Percentiles rank a stretch among this genome's conserved stretches.
Conservation (phyloP, 441 rosid genomes). For the Melastoma candidum region DNA sequence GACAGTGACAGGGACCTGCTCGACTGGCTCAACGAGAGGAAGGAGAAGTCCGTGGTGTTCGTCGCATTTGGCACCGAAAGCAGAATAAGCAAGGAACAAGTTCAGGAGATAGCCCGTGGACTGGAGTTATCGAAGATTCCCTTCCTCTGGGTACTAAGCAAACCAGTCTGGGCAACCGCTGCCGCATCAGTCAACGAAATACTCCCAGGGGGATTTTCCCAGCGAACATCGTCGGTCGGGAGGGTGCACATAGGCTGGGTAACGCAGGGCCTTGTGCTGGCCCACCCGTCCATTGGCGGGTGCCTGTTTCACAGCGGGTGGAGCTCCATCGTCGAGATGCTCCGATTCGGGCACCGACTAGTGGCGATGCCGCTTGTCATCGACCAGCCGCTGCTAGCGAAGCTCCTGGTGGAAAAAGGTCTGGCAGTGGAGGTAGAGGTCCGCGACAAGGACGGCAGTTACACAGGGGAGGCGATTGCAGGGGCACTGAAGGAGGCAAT, state of each 20-base stretch:
- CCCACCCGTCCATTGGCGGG: slow-evolving; percentile 25
- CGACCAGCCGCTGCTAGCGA: slow-evolving; percentile 25
- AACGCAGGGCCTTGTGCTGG: slow-evolving; percentile 20
- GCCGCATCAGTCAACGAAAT: slow-evolving; percentile 10
- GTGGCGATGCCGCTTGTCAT: slow-evolving; percentile 12
- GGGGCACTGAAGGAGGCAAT: slow-evolving; percentile 16
- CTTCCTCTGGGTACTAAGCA: slow-evolving; percentile 23
- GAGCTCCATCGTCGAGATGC: slow-evolving; percentile 22
- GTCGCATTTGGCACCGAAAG: slow-evolving; percentile 26
- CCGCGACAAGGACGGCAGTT: slow-evolving; percentile 20
- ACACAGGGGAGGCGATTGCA: slow-evolving; percentile 5
- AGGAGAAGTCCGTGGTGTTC: slow-evolving; percentile 16
- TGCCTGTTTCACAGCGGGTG: slow-evolving; percentile 25
- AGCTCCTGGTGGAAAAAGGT: slow-evolving; percentile 16
- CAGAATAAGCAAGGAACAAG: slow-evolving; percentile 20
- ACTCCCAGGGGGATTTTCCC: slow-evolving; percentile 14
- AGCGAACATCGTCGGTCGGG: slow-evolving; percentile 12
- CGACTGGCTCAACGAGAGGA: slow-evolving; percentile 20
- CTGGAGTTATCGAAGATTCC: slow-evolving; percentile 19
- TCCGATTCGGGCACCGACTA: slow-evolving; percentile 20
- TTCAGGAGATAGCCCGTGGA: slow-evolving; percentile 23
- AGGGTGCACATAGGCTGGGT: slow-evolving; percentile 24
- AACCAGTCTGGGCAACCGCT: slow-evolving; percentile 15
- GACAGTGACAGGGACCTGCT: slow-evolving; percentile 17
- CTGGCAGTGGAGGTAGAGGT: slow-evolving; percentile 17